Percentiles rank a stretch among this genome's conserved stretches.
Conservation (phyloP, 352 stramenopile genomes). For the Phytopythium sindhum region DNA sequence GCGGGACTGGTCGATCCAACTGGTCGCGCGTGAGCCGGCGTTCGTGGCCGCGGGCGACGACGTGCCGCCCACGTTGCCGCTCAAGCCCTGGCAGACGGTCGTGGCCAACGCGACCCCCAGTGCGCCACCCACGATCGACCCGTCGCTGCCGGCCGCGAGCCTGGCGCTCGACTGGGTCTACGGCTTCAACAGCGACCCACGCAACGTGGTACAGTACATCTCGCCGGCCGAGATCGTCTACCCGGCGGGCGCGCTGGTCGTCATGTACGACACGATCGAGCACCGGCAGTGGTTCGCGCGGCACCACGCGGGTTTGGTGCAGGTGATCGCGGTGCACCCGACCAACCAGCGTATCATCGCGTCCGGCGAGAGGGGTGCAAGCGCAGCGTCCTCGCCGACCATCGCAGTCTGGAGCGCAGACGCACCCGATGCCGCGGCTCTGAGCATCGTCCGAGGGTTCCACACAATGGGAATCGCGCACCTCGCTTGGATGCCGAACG, state of each 20-base stretch:
- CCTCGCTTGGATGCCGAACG: slow-evolving; percentile 72
- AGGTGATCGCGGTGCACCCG: slow-evolving; percentile 57
- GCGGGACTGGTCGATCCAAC: slow-evolving; percentile 45
- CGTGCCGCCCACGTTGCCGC: slow-evolving; percentile 10
- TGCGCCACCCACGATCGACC: slow-evolving; percentile 46
- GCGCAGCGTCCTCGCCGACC: slow-evolving; percentile 28
- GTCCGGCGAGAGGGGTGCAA: slow-evolving; percentile 49
- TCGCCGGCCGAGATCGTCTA: slow-evolving; percentile 62
- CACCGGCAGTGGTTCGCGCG: slow-evolving; percentile 68
- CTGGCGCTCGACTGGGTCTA: slow-evolving; percentile 80
- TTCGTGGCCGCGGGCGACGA: slow-evolving; percentile 18
- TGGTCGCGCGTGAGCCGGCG: slow-evolving; percentile 37
- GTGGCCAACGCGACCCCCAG: slow-evolving; percentile 59
- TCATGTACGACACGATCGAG: slow-evolving; percentile 68
- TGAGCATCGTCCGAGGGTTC: slow-evolving; percentile 66
- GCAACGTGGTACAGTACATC: slow-evolving; percentile 55
- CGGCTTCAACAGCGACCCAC: slow-evolving; percentile 71
- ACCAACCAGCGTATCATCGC: slow-evolving; percentile 44
- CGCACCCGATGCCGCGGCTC: slow-evolving; percentile 27
- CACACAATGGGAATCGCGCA: slow-evolving; percentile 61
- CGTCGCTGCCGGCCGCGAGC: slow-evolving; percentile 46
- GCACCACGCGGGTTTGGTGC: slow-evolving; percentile 61
- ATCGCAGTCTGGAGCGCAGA: slow-evolving; percentile 67
- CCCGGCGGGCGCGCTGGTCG: slow-evolving; percentile 50
- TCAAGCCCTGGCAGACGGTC: slow-evolving; percentile 58